Base-by-base conservation (phyloP, 2,329 filamentous ascomycete genomes). In the Sphaerulina vaccinii region DNA sequence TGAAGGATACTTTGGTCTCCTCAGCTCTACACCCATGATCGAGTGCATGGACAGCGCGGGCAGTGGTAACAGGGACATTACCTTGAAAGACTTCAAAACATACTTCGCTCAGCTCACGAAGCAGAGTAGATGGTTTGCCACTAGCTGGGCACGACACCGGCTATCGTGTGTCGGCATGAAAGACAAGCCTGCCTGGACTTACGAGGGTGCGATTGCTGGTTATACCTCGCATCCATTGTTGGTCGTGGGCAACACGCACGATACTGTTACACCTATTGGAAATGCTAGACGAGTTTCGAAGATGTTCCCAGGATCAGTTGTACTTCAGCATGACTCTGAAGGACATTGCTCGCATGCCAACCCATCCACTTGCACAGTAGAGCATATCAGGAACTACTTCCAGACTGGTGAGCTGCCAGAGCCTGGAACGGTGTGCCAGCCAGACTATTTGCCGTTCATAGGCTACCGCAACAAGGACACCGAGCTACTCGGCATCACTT, bases 261-360 rank as follows among this genome's bases (percentile, higher is more conserved):
- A 70, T 49, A 66, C 68, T 0, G 66, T 69, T 6, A 69, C 68
- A 11, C 67, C 68, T 1, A 37, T 66, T 9, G 35, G 35, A 2
- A 61, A 62, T 44, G 64, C 65, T 7, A 60, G 58, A 16, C 58
- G 65, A 22, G 72, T 72, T 68, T 61, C 65, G 5, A 57, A 48
- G n/a, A 56, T 64, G 3, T 68, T 63, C 36, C 50, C 57, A 7
- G 63, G 62, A 10, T 62, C 64, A 1, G 60, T 57, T 10, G 60
- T 63, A 1, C 49, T 68, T 16, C 60, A 59, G 1, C 66, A 68
- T 40, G 59, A 70, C 37, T 63, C 62, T 7, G 52, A 62, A 3
- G 67, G 67, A 21, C 65, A 68, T 49, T 49, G 38, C 36, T 53
- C 51, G 6, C 39, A 44, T 19, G 37, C 51, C 2, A 53, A 49